These are phyloP conservation scores for Sorghum bicolor DNA, from an alignment of 176 grass and related monocot species.

Conservation along the genomic window Sorghum_bicolor_NCBIv3 NC_012875.2:52666501-52667000, in stretches of 20 bases:
- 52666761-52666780: not conserved
- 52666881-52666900: constrained; percentile 16
- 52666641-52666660: constrained; percentile 22
- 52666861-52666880: constrained; percentile 26
- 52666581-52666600: not conserved
- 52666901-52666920: constrained; percentile 5
- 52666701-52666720: not conserved
- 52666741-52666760: not conserved
- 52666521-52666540: not conserved
- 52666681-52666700: constrained; percentile 25
- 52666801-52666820: constrained; percentile 28
- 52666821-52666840: not conserved
- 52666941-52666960: constrained; percentile 12
- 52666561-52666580: not conserved
- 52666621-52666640: not conserved
- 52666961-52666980: not conserved
- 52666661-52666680: not conserved
- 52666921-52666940: not conserved
- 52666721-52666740: not conserved
- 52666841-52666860: not conserved
- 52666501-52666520: not conserved
- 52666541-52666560: not conserved
- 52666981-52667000: not conserved
- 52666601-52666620: not conserved
- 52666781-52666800: constrained; percentile 19